A percentile compares a stretch with the other conserved stretches of the same genome.
These are phyloP conservation scores for Pichia sp. DNA, from an alignment of 1,139 yeast genomes.

Conservation along the genomic window DNA sequence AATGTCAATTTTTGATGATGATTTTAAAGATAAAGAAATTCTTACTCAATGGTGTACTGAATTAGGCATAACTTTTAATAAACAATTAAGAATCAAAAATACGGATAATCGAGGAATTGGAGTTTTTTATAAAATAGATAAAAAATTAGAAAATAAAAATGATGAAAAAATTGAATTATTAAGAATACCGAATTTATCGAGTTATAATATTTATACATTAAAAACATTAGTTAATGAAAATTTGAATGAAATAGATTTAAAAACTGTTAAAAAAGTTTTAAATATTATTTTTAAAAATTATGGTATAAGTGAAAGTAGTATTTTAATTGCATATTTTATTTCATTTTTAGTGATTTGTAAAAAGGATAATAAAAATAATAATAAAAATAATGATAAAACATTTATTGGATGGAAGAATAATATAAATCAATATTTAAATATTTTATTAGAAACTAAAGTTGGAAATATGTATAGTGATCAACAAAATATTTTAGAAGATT, in stretches of 20 bases:
- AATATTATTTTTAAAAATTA: conserved; percentile 16
- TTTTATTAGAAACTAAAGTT: conserved; percentile 24
- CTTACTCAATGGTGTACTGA: conserved; percentile 5
- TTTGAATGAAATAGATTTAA: conserved; percentile 14
- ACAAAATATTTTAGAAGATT: conserved; percentile 24
- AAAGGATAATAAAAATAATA: conserved; percentile 2
- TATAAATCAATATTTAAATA: conserved; percentile 25
- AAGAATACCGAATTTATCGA: conserved; percentile 19
- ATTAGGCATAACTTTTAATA: conserved; percentile 7
- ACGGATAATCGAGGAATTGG: conserved; percentile 26
- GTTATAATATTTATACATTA: conserved; percentile 22
- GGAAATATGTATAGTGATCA: conserved; percentile 26
- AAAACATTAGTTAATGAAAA: conserved; percentile 10
- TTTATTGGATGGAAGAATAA: not conserved
- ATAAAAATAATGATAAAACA: not conserved
- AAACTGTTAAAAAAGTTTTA: conserved; percentile 24
- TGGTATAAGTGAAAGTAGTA: conserved; percentile 21
- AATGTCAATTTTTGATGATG: not conserved
- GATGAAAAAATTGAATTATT: conserved; percentile 18
- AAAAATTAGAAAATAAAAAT: not conserved
- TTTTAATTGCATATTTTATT: conserved; percentile 27
- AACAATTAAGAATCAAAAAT: conserved; percentile 12
- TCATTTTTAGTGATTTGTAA: conserved; percentile 17
- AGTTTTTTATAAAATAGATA: conserved; percentile 16
- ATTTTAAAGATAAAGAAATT: not conserved